Evolutionary conservation across 2,329 filamentous ascomycete genomes (phyloP).

Genomic region (Alternaria burnsii): DNA sequence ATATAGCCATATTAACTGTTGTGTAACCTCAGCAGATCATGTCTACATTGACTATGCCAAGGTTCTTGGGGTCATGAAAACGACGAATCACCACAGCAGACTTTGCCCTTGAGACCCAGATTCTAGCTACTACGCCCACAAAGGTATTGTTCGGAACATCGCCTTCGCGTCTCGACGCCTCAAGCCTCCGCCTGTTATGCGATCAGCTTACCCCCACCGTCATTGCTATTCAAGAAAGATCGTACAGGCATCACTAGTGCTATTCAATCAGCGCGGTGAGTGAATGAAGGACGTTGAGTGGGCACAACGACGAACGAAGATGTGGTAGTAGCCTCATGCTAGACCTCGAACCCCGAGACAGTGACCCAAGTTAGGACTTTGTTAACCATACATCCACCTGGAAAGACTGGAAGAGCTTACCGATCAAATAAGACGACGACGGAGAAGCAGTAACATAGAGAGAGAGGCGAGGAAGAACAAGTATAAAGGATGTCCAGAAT

Average conservation of each 20-base stretch:
- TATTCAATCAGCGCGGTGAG: background rate
- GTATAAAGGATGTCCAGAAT: conserved; percentile 9
- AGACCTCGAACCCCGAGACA: conserved; percentile 2
- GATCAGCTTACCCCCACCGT: conserved; percentile 15
- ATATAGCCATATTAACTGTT: conserved; percentile 14
- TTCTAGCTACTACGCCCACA: background rate
- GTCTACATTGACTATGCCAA: background rate
- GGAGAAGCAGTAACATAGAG: background rate
- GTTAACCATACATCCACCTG: background rate
- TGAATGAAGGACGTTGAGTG: background rate
- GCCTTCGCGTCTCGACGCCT: background rate
- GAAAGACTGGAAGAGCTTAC: background rate
- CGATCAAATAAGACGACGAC: background rate
- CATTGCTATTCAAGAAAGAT: background rate
- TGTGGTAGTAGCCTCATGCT: background rate
- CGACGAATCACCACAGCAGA: background rate
- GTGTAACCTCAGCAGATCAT: conserved; percentile 13
- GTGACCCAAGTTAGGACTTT: background rate
- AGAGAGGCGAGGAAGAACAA: background rate
- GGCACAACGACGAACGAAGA: background rate
- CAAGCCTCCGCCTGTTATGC: background rate
- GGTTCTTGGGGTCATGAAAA: background rate
- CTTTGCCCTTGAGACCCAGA: background rate
- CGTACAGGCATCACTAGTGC: background rate
- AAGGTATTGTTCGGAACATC: background rate